Conservation (phyloP, 441 rosid species). For the Erodium texanum region DNA sequence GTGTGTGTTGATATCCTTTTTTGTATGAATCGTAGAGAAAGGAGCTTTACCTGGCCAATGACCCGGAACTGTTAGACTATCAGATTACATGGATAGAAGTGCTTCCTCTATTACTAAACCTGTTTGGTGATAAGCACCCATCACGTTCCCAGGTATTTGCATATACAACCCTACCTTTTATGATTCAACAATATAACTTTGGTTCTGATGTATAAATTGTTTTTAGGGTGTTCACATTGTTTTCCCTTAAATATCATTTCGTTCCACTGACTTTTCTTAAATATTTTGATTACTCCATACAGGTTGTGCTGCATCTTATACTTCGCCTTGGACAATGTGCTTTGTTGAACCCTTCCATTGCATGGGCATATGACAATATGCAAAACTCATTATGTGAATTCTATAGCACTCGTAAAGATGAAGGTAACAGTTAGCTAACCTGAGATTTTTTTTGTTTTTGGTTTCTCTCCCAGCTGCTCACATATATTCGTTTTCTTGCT, state of each 20-base stretch:
- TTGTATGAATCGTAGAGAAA: slow-evolving; percentile 33
- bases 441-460: slow-evolving; percentile 9
- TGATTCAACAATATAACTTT: neutral
- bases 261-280: slow-evolving; percentile 12
- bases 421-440: slow-evolving; percentile 34
- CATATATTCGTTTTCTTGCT: slow-evolving; percentile 13
- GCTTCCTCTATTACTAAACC: slow-evolving; percentile 51
- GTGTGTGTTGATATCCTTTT: neutral
- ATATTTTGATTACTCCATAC: slow-evolving; percentile 15
- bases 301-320: slow-evolving; percentile 66
- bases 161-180: slow-evolving; percentile 10
- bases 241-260: neutral
- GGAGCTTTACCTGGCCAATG: slow-evolving; percentile 31
- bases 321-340: slow-evolving; percentile 61
- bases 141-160: slow-evolving; percentile 49
- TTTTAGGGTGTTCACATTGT: neutral
- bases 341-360: slow-evolving; percentile 29
- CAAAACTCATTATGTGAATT: slow-evolving; percentile 45
- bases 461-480: slow-evolving; percentile 17
- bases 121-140: slow-evolving; percentile 51
- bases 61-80: slow-evolving; percentile 37
- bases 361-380: slow-evolving; percentile 43
- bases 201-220: neutral
- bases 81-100: slow-evolving; percentile 61
- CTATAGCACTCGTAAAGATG: slow-evolving; percentile 37